Percentiles rank a stretch among this genome's conserved stretches.
Conservation (phyloP, 2,329 filamentous ascomycete species). For the Beauveria australis region DNA sequence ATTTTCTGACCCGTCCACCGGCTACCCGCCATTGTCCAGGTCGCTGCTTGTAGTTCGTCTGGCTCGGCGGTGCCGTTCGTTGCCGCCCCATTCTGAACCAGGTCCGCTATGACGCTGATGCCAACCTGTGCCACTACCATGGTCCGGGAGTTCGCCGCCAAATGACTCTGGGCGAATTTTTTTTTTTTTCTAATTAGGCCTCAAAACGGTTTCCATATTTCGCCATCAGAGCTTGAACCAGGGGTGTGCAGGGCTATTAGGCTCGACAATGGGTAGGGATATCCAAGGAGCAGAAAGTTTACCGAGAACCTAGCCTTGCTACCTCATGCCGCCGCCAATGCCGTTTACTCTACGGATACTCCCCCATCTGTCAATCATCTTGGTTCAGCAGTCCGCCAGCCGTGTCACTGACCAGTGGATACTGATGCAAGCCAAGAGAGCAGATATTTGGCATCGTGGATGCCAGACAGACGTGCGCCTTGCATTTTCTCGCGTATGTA, state of each 20-base stretch:
- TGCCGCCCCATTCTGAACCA: not conserved
- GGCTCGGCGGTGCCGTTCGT: slow-evolving; percentile 11
- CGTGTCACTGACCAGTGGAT: slow-evolving; percentile 3
- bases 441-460: slow-evolving; percentile 6
- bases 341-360: not conserved
- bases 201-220: slow-evolving; percentile 4
- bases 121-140: not conserved
- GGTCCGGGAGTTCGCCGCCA: not conserved
- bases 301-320: not conserved
- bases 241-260: not conserved
- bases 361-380: not conserved
- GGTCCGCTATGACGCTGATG: slow-evolving; percentile 3
- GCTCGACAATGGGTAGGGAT: not conserved
- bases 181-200: slow-evolving; percentile 3
- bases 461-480: slow-evolving; percentile 7
- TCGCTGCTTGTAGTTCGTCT: slow-evolving; percentile 1
- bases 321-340: not conserved
- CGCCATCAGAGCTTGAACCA: not conserved
- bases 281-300: not conserved
- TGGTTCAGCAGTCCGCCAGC: not conserved
- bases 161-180: slow-evolving; percentile 2
- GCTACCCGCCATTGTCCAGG: not conserved
- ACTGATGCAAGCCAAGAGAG: slow-evolving; percentile 5
- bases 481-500: slow-evolving; percentile 5
- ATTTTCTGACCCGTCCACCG: not conserved